Conservation (phyloP, 768 basidiomycete species). For the Galerina sulciceps region DNA sequence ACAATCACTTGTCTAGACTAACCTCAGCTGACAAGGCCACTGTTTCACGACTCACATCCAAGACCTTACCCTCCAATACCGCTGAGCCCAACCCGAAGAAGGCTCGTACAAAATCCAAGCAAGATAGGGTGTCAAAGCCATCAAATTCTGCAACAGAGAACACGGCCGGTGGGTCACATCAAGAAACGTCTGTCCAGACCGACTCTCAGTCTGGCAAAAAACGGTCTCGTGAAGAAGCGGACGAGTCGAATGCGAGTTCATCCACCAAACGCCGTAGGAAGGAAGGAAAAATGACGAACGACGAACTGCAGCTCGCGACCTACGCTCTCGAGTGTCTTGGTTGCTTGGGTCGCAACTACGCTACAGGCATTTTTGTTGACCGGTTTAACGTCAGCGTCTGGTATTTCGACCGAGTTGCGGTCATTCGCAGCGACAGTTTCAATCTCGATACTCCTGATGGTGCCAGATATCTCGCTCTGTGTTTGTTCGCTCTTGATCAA, state of each 20-base stretch:
- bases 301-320: conserved; percentile 10
- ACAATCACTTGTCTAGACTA: too few relatives aligned
- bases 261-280: not conserved
- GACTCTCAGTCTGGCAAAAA: not conserved
- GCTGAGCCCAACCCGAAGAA: too few relatives aligned
- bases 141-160: too few relatives aligned
- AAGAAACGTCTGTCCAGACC: not conserved
- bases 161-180: too few relatives aligned
- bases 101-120: too few relatives aligned
- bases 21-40: too few relatives aligned
- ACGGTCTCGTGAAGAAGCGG: not conserved
- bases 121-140: too few relatives aligned
- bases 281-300: not conserved
- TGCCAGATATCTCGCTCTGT: conserved; percentile 21
- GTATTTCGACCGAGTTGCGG: conserved; percentile 31
- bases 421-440: conserved; percentile 22
- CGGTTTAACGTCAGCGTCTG: conserved; percentile 19
- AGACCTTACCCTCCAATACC: not conserved
- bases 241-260: not conserved
- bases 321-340: conserved; percentile 21
- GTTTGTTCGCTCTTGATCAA: conserved; percentile 19
- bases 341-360: conserved; percentile 18
- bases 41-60: not conserved
- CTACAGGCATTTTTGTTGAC: conserved; percentile 25
- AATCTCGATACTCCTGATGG: conserved; percentile 14